Conservation (phyloP, 768 basidiomycete genomes). For the Galerina marginata region DNA sequence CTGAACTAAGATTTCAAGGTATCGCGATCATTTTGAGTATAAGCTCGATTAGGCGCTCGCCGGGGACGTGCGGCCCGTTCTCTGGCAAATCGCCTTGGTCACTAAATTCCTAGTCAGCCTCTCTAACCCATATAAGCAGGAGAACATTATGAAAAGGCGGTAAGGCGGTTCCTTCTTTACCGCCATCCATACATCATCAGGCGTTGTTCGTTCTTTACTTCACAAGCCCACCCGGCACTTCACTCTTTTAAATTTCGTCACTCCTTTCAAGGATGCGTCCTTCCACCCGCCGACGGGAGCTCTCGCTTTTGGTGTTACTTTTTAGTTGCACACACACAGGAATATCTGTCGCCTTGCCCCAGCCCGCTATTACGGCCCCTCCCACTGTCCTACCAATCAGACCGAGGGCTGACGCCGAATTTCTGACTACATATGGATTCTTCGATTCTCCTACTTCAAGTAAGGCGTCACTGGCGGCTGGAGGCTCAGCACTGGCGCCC, state of each 20-base stretch:
- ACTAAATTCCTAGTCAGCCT: slow-evolving; percentile 1
- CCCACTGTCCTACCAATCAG: not conserved
- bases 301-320: slow-evolving; percentile 4
- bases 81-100: too few species aligned
- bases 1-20: too few species aligned
- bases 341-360: slow-evolving; percentile 13
- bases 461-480: not conserved
- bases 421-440: slow-evolving; percentile 20
- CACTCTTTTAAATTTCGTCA: slow-evolving; percentile 9
- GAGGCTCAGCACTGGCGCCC: slow-evolving; percentile 5
- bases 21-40: too few species aligned
- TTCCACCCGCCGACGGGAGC: not conserved
- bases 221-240: slow-evolving; percentile 25
- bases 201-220: not conserved
- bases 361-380: not conserved
- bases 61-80: too few species aligned
- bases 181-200: not conserved
- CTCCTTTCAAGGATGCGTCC: not conserved
- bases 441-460: slow-evolving; percentile 9
- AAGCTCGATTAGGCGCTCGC: too few species aligned
- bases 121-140: not conserved
- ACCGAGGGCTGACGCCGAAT: slow-evolving; percentile 5
- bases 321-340: not conserved
- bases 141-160: too few species aligned
- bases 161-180: not conserved